phyloP scores from a whole-genome alignment of 768 basidiomycete species.

The Suillus brevipes region DNA sequence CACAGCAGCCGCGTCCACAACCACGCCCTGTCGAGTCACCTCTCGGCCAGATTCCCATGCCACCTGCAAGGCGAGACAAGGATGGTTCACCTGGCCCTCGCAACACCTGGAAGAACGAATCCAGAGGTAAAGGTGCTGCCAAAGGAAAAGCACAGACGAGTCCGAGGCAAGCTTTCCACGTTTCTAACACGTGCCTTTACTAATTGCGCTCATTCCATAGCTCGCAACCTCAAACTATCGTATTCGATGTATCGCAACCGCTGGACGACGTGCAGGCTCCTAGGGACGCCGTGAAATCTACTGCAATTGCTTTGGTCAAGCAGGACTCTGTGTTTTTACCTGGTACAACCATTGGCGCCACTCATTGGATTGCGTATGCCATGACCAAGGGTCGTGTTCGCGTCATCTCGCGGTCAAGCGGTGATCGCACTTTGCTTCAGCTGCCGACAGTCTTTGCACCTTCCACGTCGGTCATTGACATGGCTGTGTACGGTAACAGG shows the following conservation, averaged over 20 bases:
- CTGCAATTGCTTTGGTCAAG: constrained; percentile 85
- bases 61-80: constrained; percentile 54
- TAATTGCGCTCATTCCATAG: constrained; percentile 34
- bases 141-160: constrained; percentile 53
- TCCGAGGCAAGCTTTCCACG: constrained; percentile 47
- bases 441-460: constrained; percentile 62
- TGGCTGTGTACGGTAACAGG: constrained; percentile 82
- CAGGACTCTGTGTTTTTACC: constrained; percentile 83
- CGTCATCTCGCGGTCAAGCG: constrained; percentile 85
- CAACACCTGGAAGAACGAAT: constrained; percentile 39
- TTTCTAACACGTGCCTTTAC: neutral
- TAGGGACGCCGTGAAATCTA: constrained; percentile 80
- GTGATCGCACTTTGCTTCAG: constrained; percentile 84
- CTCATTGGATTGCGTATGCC: constrained; percentile 90
- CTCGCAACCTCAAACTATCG: constrained; percentile 63
- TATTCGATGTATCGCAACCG: constrained; percentile 73
- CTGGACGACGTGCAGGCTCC: constrained; percentile 76
- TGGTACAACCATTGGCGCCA: constrained; percentile 86
- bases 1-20: constrained; percentile 47
- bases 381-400: constrained; percentile 92
- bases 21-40: constrained; percentile 54
- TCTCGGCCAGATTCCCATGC: constrained; percentile 40
- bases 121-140: constrained; percentile 36
- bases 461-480: constrained; percentile 71
- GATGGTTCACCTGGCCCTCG: constrained; percentile 71